Base-by-base conservation (phyloP, 208 protist species). In the Leishmania arabica region DNA sequence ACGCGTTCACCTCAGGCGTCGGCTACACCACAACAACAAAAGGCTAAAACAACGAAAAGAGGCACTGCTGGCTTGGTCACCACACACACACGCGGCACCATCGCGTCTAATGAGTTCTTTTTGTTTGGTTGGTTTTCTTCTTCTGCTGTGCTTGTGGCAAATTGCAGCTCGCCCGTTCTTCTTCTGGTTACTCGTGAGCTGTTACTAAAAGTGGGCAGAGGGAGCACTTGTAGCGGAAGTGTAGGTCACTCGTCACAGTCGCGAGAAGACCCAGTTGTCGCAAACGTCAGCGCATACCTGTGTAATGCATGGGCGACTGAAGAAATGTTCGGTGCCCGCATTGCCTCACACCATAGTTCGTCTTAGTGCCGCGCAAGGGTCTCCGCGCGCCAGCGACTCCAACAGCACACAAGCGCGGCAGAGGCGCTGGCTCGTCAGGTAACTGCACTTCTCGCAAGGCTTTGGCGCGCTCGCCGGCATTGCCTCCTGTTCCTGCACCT, bases 391-490 rank as follows among this genome's bases (percentile, higher is more conserved):
- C 45, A 99, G 84, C 17, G 92, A 90, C 74, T 97, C 91, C 51
- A 99, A 87, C 27, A 99, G 90, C 75, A 98, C 96, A 86, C 98
- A 99, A 1, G 98, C 97, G 51, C 96, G 91, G 86, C 98, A 99
- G n/a, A 98, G 79, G 13, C 84, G 75, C 83, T 99, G 95, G 78
- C 90, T 97, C 37, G 95, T 95, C 31, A 99, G 93, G 80, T 98
- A 98, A 17, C 96, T 95, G 82, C 98, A 99, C 49, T 89, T 90
- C 60, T 56, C 68, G 82, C 98, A 99, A 49, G 82, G 79, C 27
- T 79, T 81, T 75, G 88, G 91, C 65, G 86, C 89, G 34, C 87
- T 75, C 0, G 77, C 78, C 2, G 87, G 83, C 11, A 76, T 64
- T 1, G 89, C 88, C 31, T 90, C 81, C 54, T 81, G 79, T 53